A percentile compares a stretch with the other conserved stretches of the same genome.
Evolutionary conservation across 192 early-diverging fungal species (phyloP).

Genomic region (Coemansia biformis): DNA sequence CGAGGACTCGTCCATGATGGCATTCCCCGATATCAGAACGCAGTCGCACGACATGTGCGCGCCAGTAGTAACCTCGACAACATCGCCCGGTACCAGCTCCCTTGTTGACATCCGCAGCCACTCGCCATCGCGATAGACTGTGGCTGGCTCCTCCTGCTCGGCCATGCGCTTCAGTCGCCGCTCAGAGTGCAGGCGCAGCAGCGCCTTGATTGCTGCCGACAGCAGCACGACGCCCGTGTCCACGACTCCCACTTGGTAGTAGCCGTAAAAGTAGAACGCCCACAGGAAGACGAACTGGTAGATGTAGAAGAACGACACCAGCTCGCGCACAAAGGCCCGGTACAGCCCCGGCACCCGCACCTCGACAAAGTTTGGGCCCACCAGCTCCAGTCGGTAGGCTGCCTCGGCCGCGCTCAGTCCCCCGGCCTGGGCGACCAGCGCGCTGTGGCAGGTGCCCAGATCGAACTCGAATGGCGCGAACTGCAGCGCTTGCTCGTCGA

Average conservation of each 20-base stretch:
- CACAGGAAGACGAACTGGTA: slow-evolving; percentile 65
- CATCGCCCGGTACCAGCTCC: slow-evolving; percentile 65
- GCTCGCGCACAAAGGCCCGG: slow-evolving; percentile 57
- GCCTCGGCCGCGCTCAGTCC: slow-evolving; percentile 57
- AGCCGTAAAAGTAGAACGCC: slow-evolving; percentile 64
- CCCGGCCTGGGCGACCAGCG: slow-evolving; percentile 35
- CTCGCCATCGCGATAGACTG: slow-evolving; percentile 55
- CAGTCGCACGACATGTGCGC: slow-evolving; percentile 64
- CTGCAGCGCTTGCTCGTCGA: slow-evolving; percentile 34
- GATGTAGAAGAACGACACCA: slow-evolving; percentile 54
- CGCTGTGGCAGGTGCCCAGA: slow-evolving; percentile 55
- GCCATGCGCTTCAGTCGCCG: slow-evolving; percentile 57
- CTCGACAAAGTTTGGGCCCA: slow-evolving; percentile 63
- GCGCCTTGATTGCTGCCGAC: slow-evolving; percentile 56
- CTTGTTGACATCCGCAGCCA: slow-evolving; percentile 54
- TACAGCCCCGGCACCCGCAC: slow-evolving; percentile 52
- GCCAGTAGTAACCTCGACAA: slow-evolving; percentile 49
- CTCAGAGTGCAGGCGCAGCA: slow-evolving; percentile 52
- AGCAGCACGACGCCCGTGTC: slow-evolving; percentile 54
- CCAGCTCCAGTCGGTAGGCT: slow-evolving; percentile 44
- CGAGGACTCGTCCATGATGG: slow-evolving; percentile 56
- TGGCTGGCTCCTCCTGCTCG: slow-evolving; percentile 47
- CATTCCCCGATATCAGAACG: slow-evolving; percentile 61
- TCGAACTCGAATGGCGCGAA: slow-evolving; percentile 61
- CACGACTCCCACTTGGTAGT: slow-evolving; percentile 59